phyloP scores from a whole-genome alignment of 129 eudicot genomes.

The sunflower (Helianthus annuus) region HanXRQr2.0-SUNRISE NC_035441.2:179908059-179908558 shows the following conservation, averaged over 20 bases:
- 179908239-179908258: constrained; percentile 16
- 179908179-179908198: constrained; percentile 30
- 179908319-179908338: constrained; percentile 1
- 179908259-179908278: background rate
- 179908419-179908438: constrained; percentile 91
- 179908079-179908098: constrained; percentile 40
- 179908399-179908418: constrained; percentile 70
- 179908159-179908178: constrained; percentile 35
- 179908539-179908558: constrained; percentile 86
- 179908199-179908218: constrained; percentile 37
- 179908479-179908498: background rate
- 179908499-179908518: background rate
- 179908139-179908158: constrained; percentile 50
- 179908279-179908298: background rate
- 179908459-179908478: constrained; percentile 13
- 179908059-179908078: constrained; percentile 35
- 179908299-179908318: background rate
- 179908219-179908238: constrained; percentile 62
- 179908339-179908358: background rate
- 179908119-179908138: constrained; percentile 49
- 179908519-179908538: constrained; percentile 66
- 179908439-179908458: constrained; percentile 87
- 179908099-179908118: constrained; percentile 58
- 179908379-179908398: background rate
- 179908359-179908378: background rate